Conservation (phyloP, 495 filamentous ascomycete genomes). For the Annulohypoxylon stygium region DNA sequence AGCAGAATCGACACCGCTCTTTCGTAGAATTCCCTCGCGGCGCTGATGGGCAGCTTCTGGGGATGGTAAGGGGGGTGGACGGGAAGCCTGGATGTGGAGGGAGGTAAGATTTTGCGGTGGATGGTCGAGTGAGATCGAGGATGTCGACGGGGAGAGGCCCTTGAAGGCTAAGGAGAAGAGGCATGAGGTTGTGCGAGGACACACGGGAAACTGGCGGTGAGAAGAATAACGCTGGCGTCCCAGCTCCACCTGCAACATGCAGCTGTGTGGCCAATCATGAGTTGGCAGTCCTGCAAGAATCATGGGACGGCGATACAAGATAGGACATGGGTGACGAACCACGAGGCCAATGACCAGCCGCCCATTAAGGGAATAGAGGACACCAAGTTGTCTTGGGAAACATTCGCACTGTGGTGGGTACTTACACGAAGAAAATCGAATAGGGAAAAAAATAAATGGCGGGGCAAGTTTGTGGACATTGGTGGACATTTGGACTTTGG, state of each 20-base stretch:
- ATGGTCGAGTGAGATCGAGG: conserved; percentile 56
- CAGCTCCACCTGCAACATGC: conserved; percentile 54
- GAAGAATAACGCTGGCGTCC: conserved; percentile 54
- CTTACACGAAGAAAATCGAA: conserved; percentile 12
- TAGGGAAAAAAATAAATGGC: conserved; percentile 1
- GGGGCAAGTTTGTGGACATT: conserved; percentile 1
- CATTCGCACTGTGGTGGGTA: conserved; percentile 43
- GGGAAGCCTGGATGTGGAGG: conserved; percentile 50
- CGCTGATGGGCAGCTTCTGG: conserved; percentile 44
- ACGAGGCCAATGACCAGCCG: conserved; percentile 50
- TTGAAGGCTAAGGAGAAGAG: conserved; percentile 50
- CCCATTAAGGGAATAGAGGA: conserved; percentile 24
- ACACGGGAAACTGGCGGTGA: conserved; percentile 56
- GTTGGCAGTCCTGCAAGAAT: conserved; percentile 45
- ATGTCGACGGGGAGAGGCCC: conserved; percentile 50
- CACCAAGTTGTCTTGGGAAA: neutral
- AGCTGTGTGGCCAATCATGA: conserved; percentile 48
- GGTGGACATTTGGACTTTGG: too few species aligned
- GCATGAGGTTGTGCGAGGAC: conserved; percentile 51
- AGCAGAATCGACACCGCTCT: conserved; percentile 56
- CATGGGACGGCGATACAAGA: conserved; percentile 48
- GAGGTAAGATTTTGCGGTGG: conserved; percentile 54
- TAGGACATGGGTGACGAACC: conserved; percentile 41
- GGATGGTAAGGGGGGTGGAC: conserved; percentile 44
- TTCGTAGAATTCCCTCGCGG: conserved; percentile 51